Conservation (phyloP, 1,139 yeast species). For the Arxiozyma bovina region DNA sequence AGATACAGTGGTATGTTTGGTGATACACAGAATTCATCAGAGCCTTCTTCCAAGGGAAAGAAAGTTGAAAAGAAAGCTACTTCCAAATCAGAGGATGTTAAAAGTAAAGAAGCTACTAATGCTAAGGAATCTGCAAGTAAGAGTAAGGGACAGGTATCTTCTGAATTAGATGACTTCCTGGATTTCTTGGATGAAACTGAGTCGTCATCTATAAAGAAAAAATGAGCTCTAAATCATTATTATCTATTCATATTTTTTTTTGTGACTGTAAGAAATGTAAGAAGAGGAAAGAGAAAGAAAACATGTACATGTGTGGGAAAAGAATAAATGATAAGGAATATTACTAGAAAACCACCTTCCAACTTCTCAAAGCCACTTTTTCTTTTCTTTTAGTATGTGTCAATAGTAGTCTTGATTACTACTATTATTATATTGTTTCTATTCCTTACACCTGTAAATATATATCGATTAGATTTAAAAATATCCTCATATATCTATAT, state of each 20-base stretch:
- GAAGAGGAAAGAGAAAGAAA: background rate
- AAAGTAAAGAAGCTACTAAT: background rate
- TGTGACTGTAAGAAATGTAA: background rate
- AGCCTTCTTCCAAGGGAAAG: slow-evolving; percentile 7
- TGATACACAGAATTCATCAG: slow-evolving; percentile 12
- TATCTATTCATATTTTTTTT: too few species aligned
- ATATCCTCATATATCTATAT: too few species aligned
- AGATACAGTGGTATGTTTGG: slow-evolving; percentile 50
- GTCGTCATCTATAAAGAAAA: background rate
- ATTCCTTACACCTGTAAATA: background rate
- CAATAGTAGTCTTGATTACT: background rate
- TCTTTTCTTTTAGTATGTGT: background rate
- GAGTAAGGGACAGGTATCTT: slow-evolving; percentile 20
- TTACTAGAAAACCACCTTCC: background rate
- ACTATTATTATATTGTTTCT: too few species aligned
- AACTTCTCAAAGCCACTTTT: background rate
- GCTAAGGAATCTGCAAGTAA: background rate
- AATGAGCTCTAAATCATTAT: background rate
- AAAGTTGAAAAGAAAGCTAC: slow-evolving; percentile 11
- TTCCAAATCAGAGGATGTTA: background rate
- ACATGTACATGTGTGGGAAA: background rate
- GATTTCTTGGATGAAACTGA: slow-evolving; percentile 48
- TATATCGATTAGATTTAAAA: too few species aligned
- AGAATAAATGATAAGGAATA: background rate
- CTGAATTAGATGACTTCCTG: slow-evolving; percentile 45